phyloP scores from a whole-genome alignment of 2,329 filamentous ascomycete species.

The Lachnellula hyalina region DNA sequence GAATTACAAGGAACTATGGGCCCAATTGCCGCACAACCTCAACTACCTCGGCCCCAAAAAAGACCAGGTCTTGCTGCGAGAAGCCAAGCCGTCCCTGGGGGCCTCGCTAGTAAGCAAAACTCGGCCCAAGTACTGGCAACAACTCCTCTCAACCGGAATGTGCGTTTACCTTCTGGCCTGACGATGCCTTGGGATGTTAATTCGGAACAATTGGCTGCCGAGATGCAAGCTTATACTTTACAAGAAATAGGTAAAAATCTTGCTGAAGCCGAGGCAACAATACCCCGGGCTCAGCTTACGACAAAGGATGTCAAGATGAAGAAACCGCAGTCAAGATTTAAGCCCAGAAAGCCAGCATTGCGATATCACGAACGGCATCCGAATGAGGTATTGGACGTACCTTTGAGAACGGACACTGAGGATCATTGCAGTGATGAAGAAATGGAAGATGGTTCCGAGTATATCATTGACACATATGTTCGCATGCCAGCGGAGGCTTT shows the following conservation, averaged over 20 bases:
- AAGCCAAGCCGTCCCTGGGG: constrained; percentile 5
- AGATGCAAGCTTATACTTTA: constrained; percentile 56
- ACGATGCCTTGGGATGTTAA: constrained; percentile 34
- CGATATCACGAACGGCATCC: constrained; percentile 54
- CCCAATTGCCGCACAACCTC: not conserved
- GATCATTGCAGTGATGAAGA: constrained; percentile 40
- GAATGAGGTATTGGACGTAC: constrained; percentile 26
- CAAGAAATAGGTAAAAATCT: constrained; percentile 44
- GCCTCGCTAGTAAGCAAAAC: constrained; percentile 5
- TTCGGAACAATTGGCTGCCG: constrained; percentile 42
- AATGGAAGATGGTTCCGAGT: constrained; percentile 47
- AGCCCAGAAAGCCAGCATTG: constrained; percentile 50
- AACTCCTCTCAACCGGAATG: constrained; percentile 16
- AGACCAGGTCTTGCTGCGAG: constrained; percentile 24
- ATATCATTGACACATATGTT: constrained; percentile 60
- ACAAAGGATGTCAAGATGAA: constrained; percentile 6
- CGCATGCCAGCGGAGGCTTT: constrained; percentile 51
- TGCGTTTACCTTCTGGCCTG: constrained; percentile 33
- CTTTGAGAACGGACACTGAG: constrained; percentile 33
- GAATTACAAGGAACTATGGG: not conserved
- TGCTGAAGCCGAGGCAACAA: constrained; percentile 15
- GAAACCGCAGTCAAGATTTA: constrained; percentile 38
- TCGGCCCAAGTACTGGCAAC: constrained; percentile 5
- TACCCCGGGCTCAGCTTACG: constrained; percentile 7
- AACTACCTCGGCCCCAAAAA: constrained; percentile 18